phyloP scores from a whole-genome alignment of 2,329 filamentous ascomycete genomes.

The Coniella lustricola region DNA sequence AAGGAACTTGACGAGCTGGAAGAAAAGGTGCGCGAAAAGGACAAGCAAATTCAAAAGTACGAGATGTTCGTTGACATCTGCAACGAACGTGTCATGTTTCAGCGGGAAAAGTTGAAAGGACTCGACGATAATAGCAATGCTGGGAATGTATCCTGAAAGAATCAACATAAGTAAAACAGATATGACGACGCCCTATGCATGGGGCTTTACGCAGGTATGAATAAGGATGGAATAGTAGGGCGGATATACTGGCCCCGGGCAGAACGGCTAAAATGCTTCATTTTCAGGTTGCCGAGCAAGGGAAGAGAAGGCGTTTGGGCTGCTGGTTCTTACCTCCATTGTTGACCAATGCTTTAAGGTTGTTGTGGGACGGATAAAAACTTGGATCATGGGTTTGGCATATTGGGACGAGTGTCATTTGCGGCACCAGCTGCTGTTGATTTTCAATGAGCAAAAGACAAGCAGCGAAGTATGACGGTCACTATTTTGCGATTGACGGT shows the following conservation, averaged over 20 bases:
- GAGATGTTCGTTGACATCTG: conserved; percentile 66
- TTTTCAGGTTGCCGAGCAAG: neutral
- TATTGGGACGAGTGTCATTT: too few relatives aligned
- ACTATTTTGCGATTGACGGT: too few relatives aligned
- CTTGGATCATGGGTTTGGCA: too few relatives aligned
- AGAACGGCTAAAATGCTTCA: neutral
- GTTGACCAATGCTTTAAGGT: neutral
- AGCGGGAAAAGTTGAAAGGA: conserved; percentile 44
- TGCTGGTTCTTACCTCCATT: too few relatives aligned
- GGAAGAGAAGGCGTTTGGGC: neutral
- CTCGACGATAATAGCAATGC: conserved; percentile 19
- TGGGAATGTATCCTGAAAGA: conserved; percentile 3
- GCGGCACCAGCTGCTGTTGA: too few relatives aligned
- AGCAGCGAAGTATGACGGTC: too few relatives aligned
- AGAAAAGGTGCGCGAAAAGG: conserved; percentile 54
- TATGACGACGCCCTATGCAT: conserved; percentile 4
- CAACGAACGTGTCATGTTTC: conserved; percentile 59
- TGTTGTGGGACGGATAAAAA: neutral
- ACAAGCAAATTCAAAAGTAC: conserved; percentile 55
- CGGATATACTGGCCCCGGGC: conserved; percentile 1
- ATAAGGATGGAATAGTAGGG: conserved; percentile 4
- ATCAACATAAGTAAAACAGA: neutral
- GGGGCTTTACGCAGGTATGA: conserved; percentile 7
- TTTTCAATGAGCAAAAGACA: too few relatives aligned
- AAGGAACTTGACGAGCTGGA: conserved; percentile 54